Base-by-base conservation (phyloP, 805 yeast genomes). In the Candida dajiaensis region DNA sequence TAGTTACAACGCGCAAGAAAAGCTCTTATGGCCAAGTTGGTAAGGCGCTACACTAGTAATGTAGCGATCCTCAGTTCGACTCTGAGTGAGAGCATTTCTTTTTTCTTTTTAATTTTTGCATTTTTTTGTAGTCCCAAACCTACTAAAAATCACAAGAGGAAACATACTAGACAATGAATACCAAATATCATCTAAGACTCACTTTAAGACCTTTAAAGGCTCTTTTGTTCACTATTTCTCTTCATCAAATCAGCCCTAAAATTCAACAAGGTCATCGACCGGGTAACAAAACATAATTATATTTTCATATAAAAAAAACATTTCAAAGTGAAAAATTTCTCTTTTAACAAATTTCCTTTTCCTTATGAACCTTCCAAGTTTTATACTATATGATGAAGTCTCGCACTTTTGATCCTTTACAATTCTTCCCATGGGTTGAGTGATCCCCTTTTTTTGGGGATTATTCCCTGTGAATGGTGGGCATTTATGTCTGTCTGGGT, bases 31-130 rank as follows among this genome's bases (percentile, higher is more conserved):
- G 76, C 76, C 76, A 71, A 73, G 76, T 69, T 78, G 86, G 85
- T 80, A 80, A 82, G 83, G 86, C 86, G 85, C 78, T 74, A 81
- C 85, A 80, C 85, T 80, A 80, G 85, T 81, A 81, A 80, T 80
- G 86, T 80, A 74, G 79, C 80, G 85, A 81, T 80, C 85, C 80
- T 80, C 82, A 78, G 83, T 78, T 78, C 83, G 77, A 78, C 69
- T 78, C 83, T 77, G 82, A 80, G 77, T 77, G 76, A 78, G 72
- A 79, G 81, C 81, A 74, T 26, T 50, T 53, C 54, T 59, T 59
- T 63, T 56, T 40, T 28, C 15, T 28, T 4, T 28, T 28, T 28
- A 13, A 13, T 28, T 13, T 28, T 13, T 28, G 31, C 31, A 4
- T 28, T 7, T 28, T 25, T 31, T 20, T 35, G 21, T 4, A 20